Base-by-base conservation (phyloP, 805 yeast genomes). In the Saccharomycopsis oosterbeekiorum region DNA sequence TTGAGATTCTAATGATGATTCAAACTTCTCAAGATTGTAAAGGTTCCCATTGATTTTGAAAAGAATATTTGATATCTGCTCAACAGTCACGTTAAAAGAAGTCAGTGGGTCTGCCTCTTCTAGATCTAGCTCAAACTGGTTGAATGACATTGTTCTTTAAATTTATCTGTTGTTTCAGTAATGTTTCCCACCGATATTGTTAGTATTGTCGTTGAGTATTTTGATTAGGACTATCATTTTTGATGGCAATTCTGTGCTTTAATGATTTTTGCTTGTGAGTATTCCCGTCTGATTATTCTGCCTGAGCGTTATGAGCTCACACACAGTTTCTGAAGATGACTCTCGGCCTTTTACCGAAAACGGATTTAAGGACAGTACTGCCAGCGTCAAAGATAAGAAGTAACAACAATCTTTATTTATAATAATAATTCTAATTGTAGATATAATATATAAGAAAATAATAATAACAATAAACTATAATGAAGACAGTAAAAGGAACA, bases 31-130 rank as follows among this genome's bases (percentile, higher is more conserved):
- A 47, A 84, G 68, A 1, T 81, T 76, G 58, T 81, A 79, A 24
- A 83, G 73, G 56, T 78, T 75, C 37, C 84, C 80, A 66, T 83
- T 81, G 55, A 84, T 74, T 29, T 80, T 81, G 62, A 84, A 80
- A 21, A 84, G 68, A 15, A 74, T 72, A 39, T 75, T 75, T 1
- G 84, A 75, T 24, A 82, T 69, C 10, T 69, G 67, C 57, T 82
- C 82, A 21, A 77, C 73, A 15, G 59, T 41, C 8, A 53, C 60
- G 17, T 59, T 59, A 51, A 62, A 62, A n/a, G 60, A 37, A 4
- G 60, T 51, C 37, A 15, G 47, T 4, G 60, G 58, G 21, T 51
- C 59, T 6, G 21, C 40, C 10, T 51, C 56, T 36, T 62, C 64
- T 14, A 62, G 26, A 36, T 62, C 64, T 21, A 47, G 6, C 10